Percentiles rank a stretch among this genome's conserved stretches.
Conservation (phyloP, 495 filamentous ascomycete species). For the Hapsidospora chrysogenum region DNA sequence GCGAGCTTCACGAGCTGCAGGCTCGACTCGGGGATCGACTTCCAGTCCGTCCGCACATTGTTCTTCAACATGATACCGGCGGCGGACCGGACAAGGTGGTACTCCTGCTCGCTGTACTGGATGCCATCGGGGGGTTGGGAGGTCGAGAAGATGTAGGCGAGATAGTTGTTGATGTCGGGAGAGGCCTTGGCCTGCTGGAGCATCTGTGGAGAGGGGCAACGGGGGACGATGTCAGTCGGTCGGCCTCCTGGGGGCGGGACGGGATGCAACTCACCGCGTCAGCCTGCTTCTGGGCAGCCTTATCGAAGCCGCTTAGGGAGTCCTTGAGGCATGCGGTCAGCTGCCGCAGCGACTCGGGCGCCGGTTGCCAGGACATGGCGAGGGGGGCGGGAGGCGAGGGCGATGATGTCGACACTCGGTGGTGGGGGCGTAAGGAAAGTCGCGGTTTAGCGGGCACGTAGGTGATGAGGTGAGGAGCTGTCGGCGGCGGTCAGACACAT, state of each 20-base stretch:
- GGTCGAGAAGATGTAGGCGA: slow-evolving; percentile 76
- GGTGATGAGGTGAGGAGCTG: too few species aligned
- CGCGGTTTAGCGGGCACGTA: too few species aligned
- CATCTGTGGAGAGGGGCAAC: slow-evolving; percentile 63
- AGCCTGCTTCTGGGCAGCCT: slow-evolving; percentile 66
- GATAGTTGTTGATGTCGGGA: slow-evolving; percentile 93
- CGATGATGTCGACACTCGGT: too few species aligned
- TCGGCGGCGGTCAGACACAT: too few species aligned
- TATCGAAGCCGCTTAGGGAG: slow-evolving; percentile 72
- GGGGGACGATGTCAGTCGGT: too few species aligned
- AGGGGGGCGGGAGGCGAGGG: slow-evolving; percentile 9
- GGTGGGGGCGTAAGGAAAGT: too few species aligned
- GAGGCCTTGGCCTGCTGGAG: slow-evolving; percentile 77
- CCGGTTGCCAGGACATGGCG: slow-evolving; percentile 84
- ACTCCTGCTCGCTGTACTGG: slow-evolving; percentile 37
- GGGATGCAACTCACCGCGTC: slow-evolving; percentile 41
- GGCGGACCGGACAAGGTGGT: slow-evolving; percentile 62
- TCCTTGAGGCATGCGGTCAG: slow-evolving; percentile 79
- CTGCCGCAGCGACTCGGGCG: slow-evolving; percentile 71
- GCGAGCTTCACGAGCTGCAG: slow-evolving; percentile 62
- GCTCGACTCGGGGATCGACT: slow-evolving; percentile 50
- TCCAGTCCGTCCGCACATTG: slow-evolving; percentile 56
- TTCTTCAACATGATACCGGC: slow-evolving; percentile 93
- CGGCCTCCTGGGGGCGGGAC: too few species aligned
- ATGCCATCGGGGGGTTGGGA: slow-evolving; percentile 40